Evolutionary conservation across 2,329 filamentous ascomycete species (phyloP), one percentile per base, ranked within the genome.

Genomic region (Aplosporella prunicola): DNA sequence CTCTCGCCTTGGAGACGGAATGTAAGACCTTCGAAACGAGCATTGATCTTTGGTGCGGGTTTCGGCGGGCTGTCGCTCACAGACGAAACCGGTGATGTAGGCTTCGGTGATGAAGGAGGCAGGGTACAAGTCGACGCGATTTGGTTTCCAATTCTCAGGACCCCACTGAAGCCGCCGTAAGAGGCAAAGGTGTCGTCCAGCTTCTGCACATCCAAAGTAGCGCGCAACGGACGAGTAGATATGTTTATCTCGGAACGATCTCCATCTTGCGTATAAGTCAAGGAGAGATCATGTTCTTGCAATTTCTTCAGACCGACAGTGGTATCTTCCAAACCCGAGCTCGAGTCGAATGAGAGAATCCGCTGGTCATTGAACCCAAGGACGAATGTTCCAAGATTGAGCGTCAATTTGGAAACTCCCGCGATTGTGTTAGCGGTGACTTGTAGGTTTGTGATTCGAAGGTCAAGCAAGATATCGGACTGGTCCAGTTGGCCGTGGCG

Each of bases 81-180:
- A 14, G 27, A 1, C 18, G 9, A 14, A 9, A 16, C 13, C 4
- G 7, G 9, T 13, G 42, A 48, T 24, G 52, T 51, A 10, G 55
- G 49, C 18, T 54, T 57, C 5, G 53, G 47, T 14, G 56, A 44
- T 9, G 58, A 56, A 28, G 50, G 55, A 32, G 52, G 62, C 55
- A 45, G 50, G 1, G 78, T 75, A n/a, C 76, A 71, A 42, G 75
- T 81, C 1, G 83, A 87, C 9, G 80, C 76, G 45, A 93, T 82
- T 0, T 89, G 94, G 42, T 75, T 82, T 44, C 87, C 84, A 56
- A 95, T 74, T 50, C 91, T 93, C 28, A 98, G 66, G 35, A 98
- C 81, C 46, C 87, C 86, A 56, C 88, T 94, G 28, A 98, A 66
- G 0, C 91, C 91, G 23, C 91, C 91, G 59, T 95, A 88, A 70